Base-by-base conservation (phyloP, 495 filamentous ascomycete species). In the Achaetomiella virescens region DNA sequence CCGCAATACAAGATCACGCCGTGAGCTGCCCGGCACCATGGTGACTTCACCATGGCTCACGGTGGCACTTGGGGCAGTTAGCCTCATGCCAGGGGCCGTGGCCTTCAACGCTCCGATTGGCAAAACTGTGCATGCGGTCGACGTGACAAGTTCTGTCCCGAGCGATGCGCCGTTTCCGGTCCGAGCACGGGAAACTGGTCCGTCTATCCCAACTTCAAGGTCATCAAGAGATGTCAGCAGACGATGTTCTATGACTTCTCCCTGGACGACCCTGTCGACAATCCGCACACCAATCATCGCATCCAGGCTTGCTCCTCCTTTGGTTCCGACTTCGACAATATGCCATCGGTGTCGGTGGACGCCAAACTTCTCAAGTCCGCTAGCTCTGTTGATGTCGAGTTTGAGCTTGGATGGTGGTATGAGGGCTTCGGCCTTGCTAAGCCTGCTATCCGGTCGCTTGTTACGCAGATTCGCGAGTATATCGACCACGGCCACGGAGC, bases 241-340 rank as follows among this genome's bases (percentile, higher is more conserved):
- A 61, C 59, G 27, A 49, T 71, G 41, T 69, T 70, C 43, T 70
- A 67, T 31, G 47, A 56, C 54, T 73, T 73, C 37, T 60, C 57
- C 21, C 27, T 31, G 5, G 27, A 66, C 33, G 66, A 71, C 47
- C 36, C 38, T 12, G 67, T 73, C 38, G 69, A 73, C 44, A 60
- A 73, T 47, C 21, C 31, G 12, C 43, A 27, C 20, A 18, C 15
- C n/a, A 36, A 37, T 37, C 69, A 71, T 49, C 62, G 61, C 31
- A 67, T 73, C 43, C 56, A 63, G 40, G 61, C 70, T 33, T 73
- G 70, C 58, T 50, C 57, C 14, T 68, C 68, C 0, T 70, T 56
- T 37, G 70, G 70, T 50, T 14, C 57, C 9, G 37, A 41, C 25
- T 22, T 42, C 41, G 12, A n/a, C 40, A 54, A 59, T 11, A 50